Evolutionary conservation across 2,329 filamentous ascomycete genomes (phyloP), one percentile per base, ranked within the genome.

Genomic region (Hymenoscyphus occultus): DNA sequence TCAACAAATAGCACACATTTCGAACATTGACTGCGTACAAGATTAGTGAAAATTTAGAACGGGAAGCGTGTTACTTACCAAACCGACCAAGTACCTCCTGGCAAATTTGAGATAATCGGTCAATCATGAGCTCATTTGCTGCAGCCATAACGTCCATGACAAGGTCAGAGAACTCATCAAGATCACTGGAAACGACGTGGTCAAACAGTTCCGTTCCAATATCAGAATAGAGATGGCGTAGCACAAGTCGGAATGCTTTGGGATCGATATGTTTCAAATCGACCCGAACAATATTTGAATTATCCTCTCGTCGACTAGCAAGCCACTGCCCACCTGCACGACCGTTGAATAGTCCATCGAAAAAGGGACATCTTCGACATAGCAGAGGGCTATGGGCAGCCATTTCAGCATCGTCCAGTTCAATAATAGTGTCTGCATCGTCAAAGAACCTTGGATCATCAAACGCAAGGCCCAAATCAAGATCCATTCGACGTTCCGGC

Each of bases 91-190:
- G 85, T 28, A 93, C 79, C 65, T 86, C 87, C 75, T 99, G 95
- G 76, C 95, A 98, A 35, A 96, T 87, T 75, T 97, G 91, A 5
- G 92, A 92, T 5, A 99, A 80, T 6, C 93, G 85, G 75, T 97
- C 93, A 58, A 99, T 84, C 93, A 99, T 97, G 64, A 99, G 80
- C 77, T 99, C 94, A 74, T 99, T 95, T 13, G 93, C 92, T 61
- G 92, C 89, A 64, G 87, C 87, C 84, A 98, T 89, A 56, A 98
- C 91, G 71, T 97, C 93, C 78, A 98, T 84, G 9, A 97, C 84
- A n/a, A 95, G 81, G 71, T 98, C 93, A 4, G 93, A 86, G 68
- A 97, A 93, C 57, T 93, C 90, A 70, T 97, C 93, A 5, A 96
- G 78, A 66, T 89, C 88, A 16, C 85, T 80, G 42, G 86, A 84